Percentiles rank a stretch among this genome's conserved stretches.
These are phyloP conservation scores for Isabelozyma pseudorhagii DNA, from an alignment of 805 yeast genomes.

Conservation along the genomic window DNA sequence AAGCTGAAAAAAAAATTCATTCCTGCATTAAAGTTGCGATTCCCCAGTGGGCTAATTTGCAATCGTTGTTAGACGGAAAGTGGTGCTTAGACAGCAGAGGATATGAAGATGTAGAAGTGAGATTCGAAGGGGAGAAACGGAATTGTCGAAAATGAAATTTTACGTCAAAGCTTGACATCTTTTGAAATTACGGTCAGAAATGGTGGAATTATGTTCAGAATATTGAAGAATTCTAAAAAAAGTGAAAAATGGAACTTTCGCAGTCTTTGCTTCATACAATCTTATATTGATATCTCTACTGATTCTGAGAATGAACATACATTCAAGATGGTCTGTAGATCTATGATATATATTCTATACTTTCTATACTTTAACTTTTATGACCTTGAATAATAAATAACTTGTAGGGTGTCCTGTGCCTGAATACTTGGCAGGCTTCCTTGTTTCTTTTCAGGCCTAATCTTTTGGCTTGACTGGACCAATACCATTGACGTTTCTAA, in stretches of 20 bases:
- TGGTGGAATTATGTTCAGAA: too few species aligned
- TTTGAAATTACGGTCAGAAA: too few species aligned
- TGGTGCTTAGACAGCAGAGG: not conserved
- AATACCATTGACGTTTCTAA: constrained; percentile 56
- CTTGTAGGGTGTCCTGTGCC: too few species aligned
- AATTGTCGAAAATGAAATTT: too few species aligned
- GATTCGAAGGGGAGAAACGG: too few species aligned
- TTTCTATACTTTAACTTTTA: not conserved
- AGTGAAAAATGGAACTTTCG: too few species aligned
- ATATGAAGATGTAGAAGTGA: not conserved
- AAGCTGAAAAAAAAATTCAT: not conserved
- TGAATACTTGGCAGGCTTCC: too few species aligned
- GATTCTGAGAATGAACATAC: not conserved
- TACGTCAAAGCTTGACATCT: too few species aligned
- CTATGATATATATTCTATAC: not conserved
- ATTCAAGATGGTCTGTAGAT: not conserved
- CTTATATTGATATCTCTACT: too few species aligned
- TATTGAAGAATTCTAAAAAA: too few species aligned
- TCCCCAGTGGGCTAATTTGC: not conserved
- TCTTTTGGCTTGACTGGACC: constrained; percentile 38
- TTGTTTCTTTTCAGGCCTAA: constrained; percentile 3
- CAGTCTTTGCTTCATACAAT: too few species aligned
- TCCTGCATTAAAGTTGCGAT: not conserved
- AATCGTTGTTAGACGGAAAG: not conserved
- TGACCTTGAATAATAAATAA: not conserved